phyloP scores from a whole-genome alignment of 2,329 filamentous ascomycete genomes.

The Colletotrichum melonis region DNA sequence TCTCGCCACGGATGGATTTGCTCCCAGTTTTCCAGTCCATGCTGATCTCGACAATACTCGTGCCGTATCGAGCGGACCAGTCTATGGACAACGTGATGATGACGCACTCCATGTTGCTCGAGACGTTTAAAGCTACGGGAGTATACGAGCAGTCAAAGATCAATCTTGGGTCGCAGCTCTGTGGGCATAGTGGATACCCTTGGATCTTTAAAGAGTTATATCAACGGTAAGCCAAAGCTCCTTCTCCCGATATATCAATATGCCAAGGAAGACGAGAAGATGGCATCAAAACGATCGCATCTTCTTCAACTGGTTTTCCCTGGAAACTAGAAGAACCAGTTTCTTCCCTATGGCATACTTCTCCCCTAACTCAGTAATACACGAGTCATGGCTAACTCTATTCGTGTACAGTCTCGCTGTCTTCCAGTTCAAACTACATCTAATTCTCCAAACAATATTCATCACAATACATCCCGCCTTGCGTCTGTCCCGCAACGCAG shows the following conservation, averaged over 20 bases:
- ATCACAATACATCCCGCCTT: slow-evolving; percentile 23
- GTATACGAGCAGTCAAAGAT: slow-evolving; percentile 21
- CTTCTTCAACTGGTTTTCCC: too few species aligned
- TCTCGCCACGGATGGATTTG: slow-evolving; percentile 6
- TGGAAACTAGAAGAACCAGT: too few species aligned
- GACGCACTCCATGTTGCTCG: slow-evolving; percentile 22
- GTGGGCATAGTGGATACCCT: background rate
- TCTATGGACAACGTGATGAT: slow-evolving; percentile 25
- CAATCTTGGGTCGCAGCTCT: background rate
- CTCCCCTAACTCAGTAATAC: background rate
- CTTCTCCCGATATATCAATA: too few species aligned
- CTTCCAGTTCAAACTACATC: slow-evolving; percentile 29
- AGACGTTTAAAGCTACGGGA: slow-evolving; percentile 19
- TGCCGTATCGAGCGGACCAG: slow-evolving; percentile 24
- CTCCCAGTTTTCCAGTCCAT: slow-evolving; percentile 21
- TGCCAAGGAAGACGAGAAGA: background rate
- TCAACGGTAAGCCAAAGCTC: slow-evolving; percentile 3
- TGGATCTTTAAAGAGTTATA: slow-evolving; percentile 23
- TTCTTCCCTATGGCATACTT: background rate
- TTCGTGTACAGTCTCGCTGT: slow-evolving; percentile 13
- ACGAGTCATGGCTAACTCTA: background rate
- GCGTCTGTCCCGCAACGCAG: slow-evolving; percentile 16
- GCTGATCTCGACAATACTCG: slow-evolving; percentile 19
- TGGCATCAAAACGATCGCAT: background rate
- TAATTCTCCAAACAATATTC: slow-evolving; percentile 28